These are phyloP conservation scores for Botryotinia narcissicola DNA, from an alignment of 2,329 filamentous ascomycete species.

Conservation along the genomic window DNA sequence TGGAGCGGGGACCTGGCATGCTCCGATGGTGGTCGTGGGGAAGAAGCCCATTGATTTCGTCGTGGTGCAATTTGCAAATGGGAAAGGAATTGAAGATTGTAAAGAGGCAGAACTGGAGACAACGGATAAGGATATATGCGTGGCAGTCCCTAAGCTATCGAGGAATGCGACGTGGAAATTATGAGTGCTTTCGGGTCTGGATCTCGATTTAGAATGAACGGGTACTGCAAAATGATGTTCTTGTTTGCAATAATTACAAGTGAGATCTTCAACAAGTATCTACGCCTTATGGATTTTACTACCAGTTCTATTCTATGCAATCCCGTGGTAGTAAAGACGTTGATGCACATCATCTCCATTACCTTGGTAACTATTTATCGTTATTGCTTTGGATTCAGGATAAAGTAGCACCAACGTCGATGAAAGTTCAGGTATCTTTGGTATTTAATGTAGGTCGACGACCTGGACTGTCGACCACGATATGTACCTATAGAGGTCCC, in stretches of 20 bases:
- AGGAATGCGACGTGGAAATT: constrained; percentile 22
- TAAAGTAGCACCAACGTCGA: constrained; percentile 12
- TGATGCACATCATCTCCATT: constrained; percentile 15
- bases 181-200: constrained; percentile 1
- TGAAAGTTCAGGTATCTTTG: constrained; percentile 7
- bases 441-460: constrained; percentile 14
- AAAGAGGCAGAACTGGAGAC: constrained; percentile 61
- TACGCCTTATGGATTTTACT: neutral
- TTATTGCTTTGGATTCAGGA: neutral
- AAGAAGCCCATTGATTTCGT: constrained; percentile 73
- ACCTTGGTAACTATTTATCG: constrained; percentile 1
- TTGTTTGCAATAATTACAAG: neutral
- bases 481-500: constrained; percentile 15
- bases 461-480: constrained; percentile 9
- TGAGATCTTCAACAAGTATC: neutral
- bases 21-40: constrained; percentile 89
- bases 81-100: constrained; percentile 78
- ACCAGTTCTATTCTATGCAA: neutral
- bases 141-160: constrained; percentile 27
- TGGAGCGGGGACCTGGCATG: constrained; percentile 87
- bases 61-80: constrained; percentile 86
- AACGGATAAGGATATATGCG: constrained; percentile 22
- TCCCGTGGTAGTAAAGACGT: constrained; percentile 11
- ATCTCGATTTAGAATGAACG: constrained; percentile 4
- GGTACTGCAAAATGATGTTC: neutral